Evolutionary conservation across 345 rosid genomes (phyloP).

Genomic region (Carallia pectinifolia): DNA sequence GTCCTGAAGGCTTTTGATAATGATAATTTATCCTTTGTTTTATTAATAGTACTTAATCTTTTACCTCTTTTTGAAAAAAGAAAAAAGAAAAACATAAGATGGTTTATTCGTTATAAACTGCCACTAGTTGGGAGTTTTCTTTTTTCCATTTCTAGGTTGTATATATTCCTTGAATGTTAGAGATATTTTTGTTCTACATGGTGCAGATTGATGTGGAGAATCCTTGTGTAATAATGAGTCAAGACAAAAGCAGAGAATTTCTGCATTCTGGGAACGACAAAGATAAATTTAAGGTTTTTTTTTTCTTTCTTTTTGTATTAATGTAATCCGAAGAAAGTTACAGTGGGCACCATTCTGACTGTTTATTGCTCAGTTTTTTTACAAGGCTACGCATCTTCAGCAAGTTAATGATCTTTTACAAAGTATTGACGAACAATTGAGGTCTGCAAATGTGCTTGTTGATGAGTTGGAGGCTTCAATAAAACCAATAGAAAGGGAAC

Average conservation of each 20-base stretch:
- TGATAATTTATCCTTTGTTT: neutral
- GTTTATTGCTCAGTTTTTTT: slow-evolving; percentile 66
- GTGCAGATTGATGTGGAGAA: slow-evolving; percentile 94
- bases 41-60: neutral
- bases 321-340: slow-evolving; percentile 1
- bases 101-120: too few relatives aligned
- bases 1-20: neutral
- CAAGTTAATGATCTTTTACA: slow-evolving; percentile 86
- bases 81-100: too few relatives aligned
- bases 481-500: slow-evolving; percentile 70
- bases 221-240: slow-evolving; percentile 97
- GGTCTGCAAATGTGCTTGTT: slow-evolving; percentile 53
- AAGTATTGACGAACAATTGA: slow-evolving; percentile 57
- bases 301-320: neutral
- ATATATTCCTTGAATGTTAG: neutral
- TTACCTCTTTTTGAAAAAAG: too few relatives aligned
- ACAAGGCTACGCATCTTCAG: slow-evolving; percentile 94
- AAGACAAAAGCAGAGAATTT: slow-evolving; percentile 98
- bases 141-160: neutral
- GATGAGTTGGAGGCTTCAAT: slow-evolving; percentile 69
- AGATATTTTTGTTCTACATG: neutral
- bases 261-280: slow-evolving; percentile 94
- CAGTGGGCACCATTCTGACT: slow-evolving; percentile 30
- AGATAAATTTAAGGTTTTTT: slow-evolving; percentile 84
- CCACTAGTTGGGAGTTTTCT: neutral